Conservation (phyloP, 257 asterid species). For the Rhazya stricta region DNA sequence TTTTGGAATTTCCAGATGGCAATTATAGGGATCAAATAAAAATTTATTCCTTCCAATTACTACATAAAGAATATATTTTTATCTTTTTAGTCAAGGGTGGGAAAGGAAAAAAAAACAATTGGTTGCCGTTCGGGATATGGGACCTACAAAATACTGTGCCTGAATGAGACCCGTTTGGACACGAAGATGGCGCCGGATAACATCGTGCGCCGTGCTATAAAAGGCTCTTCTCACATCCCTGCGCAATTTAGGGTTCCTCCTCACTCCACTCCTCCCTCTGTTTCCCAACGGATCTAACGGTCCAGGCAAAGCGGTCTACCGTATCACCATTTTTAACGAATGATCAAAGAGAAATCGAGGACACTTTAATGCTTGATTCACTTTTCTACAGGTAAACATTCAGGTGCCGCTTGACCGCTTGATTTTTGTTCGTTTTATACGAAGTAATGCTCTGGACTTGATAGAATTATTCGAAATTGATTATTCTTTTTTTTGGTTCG, state of each 20-base stretch:
- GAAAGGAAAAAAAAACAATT: neutral
- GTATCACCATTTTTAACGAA: neutral
- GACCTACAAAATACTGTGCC: neutral
- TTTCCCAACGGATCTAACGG: conserved; percentile 25
- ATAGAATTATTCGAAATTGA: neutral
- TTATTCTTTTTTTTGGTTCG: neutral
- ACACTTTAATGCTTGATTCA: neutral
- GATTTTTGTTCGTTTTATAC: neutral
- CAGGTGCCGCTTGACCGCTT: neutral
- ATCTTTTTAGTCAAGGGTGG: too few species aligned
- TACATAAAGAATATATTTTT: too few species aligned
- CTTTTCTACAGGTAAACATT: neutral
- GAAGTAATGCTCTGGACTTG: neutral
- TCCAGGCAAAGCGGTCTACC: neutral
- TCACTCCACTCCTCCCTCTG: neutral
- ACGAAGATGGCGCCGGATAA: conserved; percentile 43
- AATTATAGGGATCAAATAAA: too few species aligned
- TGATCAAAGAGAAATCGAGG: neutral
- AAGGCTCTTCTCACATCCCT: conserved; percentile 20
- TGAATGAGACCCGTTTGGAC: neutral
- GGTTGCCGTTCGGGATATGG: too few species aligned
- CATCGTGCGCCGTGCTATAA: conserved; percentile 60
- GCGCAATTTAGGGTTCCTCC: conserved; percentile 90
- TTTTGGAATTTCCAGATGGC: too few species aligned
- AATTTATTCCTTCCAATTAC: too few species aligned